A percentile compares a stretch with the other conserved stretches of the same genome.
These are phyloP conservation scores for Anthracocystis panici-leucophaei DNA, from an alignment of 1,284 basidiomycete genomes.

Conservation along the genomic window DNA sequence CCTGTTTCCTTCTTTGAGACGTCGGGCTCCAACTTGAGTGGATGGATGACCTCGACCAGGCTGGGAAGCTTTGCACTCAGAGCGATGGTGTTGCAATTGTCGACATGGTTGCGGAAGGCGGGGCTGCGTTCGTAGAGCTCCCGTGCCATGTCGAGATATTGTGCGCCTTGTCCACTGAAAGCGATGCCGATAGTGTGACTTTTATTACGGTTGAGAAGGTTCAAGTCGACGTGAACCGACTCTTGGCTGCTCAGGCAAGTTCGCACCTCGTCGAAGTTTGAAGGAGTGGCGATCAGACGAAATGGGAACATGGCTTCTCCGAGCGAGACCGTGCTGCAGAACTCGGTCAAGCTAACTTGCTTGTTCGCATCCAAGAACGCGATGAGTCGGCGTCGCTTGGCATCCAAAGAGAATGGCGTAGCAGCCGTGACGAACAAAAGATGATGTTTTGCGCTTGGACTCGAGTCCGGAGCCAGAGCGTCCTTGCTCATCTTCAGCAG, in stretches of 20 bases:
- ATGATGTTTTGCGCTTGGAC: conserved; percentile 6
- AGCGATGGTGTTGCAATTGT: conserved; percentile 38
- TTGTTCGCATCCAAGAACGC: conserved; percentile 30
- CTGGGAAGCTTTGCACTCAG: conserved; percentile 22
- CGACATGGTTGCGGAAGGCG: conserved; percentile 34
- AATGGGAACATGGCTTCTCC: conserved; percentile 37
- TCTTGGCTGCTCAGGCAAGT: conserved; percentile 40
- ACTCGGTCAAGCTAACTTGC: conserved; percentile 26
- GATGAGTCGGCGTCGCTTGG: conserved; percentile 33
- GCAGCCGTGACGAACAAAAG: conserved; percentile 41
- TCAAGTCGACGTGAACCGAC: conserved; percentile 13
- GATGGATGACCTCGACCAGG: conserved; percentile 40
- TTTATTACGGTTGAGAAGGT: background rate
- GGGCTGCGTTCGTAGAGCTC: conserved; percentile 35
- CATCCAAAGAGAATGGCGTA: conserved; percentile 42
- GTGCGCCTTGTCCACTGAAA: conserved; percentile 54
- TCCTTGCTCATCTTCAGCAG: conserved; percentile 15
- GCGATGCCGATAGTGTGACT: conserved; percentile 21
- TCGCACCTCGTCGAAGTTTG: conserved; percentile 21
- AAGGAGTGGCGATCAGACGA: conserved; percentile 29
- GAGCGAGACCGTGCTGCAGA: conserved; percentile 46
- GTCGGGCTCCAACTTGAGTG: background rate
- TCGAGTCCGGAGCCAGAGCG: background rate
- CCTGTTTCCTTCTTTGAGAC: background rate
- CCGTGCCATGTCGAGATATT: conserved; percentile 49